Conservation (phyloP, 2,329 filamentous ascomycete species). For the Nemania serpens region DNA sequence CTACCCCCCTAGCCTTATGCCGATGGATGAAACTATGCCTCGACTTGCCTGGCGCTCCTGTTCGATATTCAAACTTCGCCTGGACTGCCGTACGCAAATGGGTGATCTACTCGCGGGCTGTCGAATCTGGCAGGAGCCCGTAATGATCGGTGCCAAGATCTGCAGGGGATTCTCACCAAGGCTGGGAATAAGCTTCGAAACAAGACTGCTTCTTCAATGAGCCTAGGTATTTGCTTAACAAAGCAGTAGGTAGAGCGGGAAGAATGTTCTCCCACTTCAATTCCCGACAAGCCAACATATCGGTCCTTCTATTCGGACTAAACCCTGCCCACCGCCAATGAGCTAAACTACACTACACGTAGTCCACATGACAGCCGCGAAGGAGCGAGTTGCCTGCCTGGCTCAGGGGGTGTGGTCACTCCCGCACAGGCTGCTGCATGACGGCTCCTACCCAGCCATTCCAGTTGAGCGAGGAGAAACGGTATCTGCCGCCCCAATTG, state of each 20-base stretch:
- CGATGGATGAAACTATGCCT: neutral
- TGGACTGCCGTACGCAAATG: neutral
- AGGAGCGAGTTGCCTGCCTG: slow-evolving; percentile 19
- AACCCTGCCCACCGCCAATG: slow-evolving; percentile 8
- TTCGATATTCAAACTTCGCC: neutral
- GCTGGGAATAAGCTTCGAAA: neutral
- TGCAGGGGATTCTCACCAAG: slow-evolving; percentile 5
- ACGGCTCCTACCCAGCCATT: slow-evolving; percentile 14
- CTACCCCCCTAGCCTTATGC: neutral
- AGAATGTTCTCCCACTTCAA: neutral
- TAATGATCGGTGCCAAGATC: slow-evolving; percentile 9
- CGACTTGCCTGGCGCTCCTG: neutral
- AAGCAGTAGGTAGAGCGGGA: slow-evolving; percentile 4
- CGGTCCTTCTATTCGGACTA: slow-evolving; percentile 9
- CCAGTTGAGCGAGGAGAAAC: neutral
- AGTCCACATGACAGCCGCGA: slow-evolving; percentile 17
- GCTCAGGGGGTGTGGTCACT: slow-evolving; percentile 21
- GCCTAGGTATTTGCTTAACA: slow-evolving; percentile 16
- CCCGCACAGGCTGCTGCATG: slow-evolving; percentile 20
- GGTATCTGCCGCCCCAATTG: slow-evolving; percentile 5
- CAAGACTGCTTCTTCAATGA: neutral
- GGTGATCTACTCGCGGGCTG: neutral
- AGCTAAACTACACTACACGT: slow-evolving; percentile 1
- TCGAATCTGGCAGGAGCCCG: neutral
- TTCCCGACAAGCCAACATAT: slow-evolving; percentile 12